A percentile compares a stretch with the other conserved stretches of the same genome.
These are phyloP conservation scores for Saposhnikovia divaricata DNA, from an alignment of 129 eudicot species.

Conservation along the genomic window DNA sequence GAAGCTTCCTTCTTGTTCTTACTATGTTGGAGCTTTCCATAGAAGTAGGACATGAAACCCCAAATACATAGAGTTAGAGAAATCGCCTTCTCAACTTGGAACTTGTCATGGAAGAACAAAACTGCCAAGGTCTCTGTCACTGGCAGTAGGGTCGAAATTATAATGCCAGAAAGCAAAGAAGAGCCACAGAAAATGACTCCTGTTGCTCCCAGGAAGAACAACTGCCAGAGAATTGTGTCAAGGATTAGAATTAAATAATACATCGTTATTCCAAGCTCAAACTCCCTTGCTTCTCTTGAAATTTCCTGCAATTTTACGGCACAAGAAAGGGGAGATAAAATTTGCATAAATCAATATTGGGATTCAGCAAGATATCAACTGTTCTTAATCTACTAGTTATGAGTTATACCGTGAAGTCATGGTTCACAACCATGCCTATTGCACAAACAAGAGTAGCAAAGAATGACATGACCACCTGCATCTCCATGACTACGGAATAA, in stretches of 20 bases:
- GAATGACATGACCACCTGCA: constrained; percentile 42
- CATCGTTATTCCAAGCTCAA: constrained; percentile 30
- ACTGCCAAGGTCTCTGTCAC: constrained; percentile 39
- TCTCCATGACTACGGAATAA: constrained; percentile 52
- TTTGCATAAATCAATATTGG: too few relatives aligned
- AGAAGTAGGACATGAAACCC: too few relatives aligned
- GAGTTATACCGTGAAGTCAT: constrained; percentile 34
- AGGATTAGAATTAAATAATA: constrained; percentile 23
- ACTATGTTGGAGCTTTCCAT: too few relatives aligned
- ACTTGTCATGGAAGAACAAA: constrained; percentile 7
- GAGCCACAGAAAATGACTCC: constrained; percentile 38
- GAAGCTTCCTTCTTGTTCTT: too few relatives aligned
- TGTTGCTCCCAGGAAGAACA: constrained; percentile 41
- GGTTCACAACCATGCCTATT: constrained; percentile 41
- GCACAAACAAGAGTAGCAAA: constrained; percentile 43
- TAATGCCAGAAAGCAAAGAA: constrained; percentile 39
- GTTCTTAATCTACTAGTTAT: neutral
- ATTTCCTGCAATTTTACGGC: too few relatives aligned
- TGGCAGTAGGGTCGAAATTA: constrained; percentile 35
- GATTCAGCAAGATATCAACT: neutral
- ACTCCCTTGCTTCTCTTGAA: neutral
- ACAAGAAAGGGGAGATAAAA: too few relatives aligned
- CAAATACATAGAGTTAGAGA: too few relatives aligned
- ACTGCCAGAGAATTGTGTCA: constrained; percentile 39
- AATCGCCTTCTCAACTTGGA: too few relatives aligned